Evolutionary conservation across 176 grass and related monocot genomes (phyloP), one percentile per base, ranked within the genome.

Genomic region (Musa acuminata): DNA sequence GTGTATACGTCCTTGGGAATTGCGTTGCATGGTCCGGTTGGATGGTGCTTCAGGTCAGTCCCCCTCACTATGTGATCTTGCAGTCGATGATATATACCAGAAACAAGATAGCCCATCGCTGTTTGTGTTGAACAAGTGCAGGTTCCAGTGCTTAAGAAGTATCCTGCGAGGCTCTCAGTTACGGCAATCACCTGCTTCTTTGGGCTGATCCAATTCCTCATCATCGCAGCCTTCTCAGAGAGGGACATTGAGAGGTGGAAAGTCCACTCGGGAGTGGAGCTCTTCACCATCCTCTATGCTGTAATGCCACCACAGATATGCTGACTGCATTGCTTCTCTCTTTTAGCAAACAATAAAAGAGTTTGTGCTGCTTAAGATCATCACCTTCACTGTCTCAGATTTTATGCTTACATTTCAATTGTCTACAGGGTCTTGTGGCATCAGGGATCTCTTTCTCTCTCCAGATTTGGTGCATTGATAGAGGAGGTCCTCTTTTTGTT

Each of bases 391-490:
- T 5, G 29, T 35, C 29, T 35, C 29, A 35, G 29, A 35, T 35
- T 35, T 4, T 35, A 35, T 2, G 29, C 29, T 35, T 35, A 67
- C 11, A 21, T 51, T 69, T 55, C 75, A 71, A 20, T 63, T 26
- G 8, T 26, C 26, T 49, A 17, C 64, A 96, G 92, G 93, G 93
- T 57, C 78, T 96, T 35, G 86, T 88, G 22, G 86, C 84, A 64
- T 88, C 89, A 62, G 89, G 89, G 65, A 51, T 90, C 1, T 87
- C 89, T 2, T 84, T 96, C 14, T 88, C 93, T n/a, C 81, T 92
- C 55, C 93, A 96, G 79, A 96, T 90, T 73, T 96, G 89, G 93
- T 96, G 93, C 85, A 96, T 96, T 74, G 93, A 96, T 65, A 90
- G 81, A 79, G 93, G 93, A 73, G 93, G 93, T 0, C 93, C 89